A percentile compares a stretch with the other conserved stretches of the same genome.
Evolutionary conservation across 1,139 yeast genomes (phyloP).

Genomic region (Scheffersomyces titani): DNA sequence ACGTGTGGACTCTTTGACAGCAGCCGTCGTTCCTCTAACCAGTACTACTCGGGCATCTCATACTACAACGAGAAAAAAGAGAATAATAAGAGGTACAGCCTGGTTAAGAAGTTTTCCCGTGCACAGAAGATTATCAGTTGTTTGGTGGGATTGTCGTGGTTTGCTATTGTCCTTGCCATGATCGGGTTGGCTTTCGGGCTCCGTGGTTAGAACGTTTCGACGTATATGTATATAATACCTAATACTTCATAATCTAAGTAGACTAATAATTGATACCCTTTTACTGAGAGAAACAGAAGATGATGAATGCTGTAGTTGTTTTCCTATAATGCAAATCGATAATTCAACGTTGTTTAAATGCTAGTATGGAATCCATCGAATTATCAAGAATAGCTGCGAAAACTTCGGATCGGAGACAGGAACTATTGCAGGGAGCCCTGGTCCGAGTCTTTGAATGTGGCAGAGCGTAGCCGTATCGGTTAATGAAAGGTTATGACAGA

Average conservation of each 20-base stretch:
- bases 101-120: conserved; percentile 27
- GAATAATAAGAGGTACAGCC: conserved; percentile 1
- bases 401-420: too few species aligned
- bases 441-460: not conserved
- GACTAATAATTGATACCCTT: not conserved
- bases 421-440: too few species aligned
- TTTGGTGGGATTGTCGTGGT: conserved; percentile 36
- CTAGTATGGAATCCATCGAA: too few species aligned
- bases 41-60: conserved; percentile 21
- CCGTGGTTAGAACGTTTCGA: conserved; percentile 9
- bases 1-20: conserved; percentile 36
- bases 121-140: conserved; percentile 36
- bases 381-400: not conserved
- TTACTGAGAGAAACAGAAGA: not conserved
- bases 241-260: not conserved
- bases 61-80: conserved; percentile 9
- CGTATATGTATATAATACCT: not conserved
- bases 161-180: conserved; percentile 36
- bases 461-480: not conserved
- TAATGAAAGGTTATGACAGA: not conserved
- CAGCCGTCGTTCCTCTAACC: conserved; percentile 15
- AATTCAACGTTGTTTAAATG: too few species aligned
- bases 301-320: not conserved
- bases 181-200: conserved; percentile 43
- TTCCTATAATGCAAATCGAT: not conserved